phyloP scores from a whole-genome alignment of 352 stramenopile genomes.

The Phytopythium vexans region DNA sequence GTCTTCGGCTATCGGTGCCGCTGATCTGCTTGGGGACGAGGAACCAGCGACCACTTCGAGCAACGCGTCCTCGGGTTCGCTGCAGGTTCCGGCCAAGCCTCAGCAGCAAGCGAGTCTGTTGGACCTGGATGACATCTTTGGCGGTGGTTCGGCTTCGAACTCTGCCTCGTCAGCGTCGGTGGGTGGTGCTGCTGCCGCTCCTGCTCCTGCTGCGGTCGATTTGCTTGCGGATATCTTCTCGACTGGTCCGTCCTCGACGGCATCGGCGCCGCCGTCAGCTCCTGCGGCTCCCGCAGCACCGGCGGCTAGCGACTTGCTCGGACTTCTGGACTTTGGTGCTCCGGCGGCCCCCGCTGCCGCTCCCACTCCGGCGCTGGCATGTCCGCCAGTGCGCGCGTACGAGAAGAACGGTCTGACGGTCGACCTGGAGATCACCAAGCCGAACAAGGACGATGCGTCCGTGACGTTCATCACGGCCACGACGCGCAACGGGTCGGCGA shows the following conservation, averaged over 20 bases:
- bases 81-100: slow-evolving; percentile 10
- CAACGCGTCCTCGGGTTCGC: slow-evolving; percentile 5
- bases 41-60: slow-evolving; percentile 8
- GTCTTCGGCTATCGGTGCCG: slow-evolving; percentile 24
- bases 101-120: slow-evolving; percentile 74
- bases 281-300: slow-evolving; percentile 17
- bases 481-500: slow-evolving; percentile 89
- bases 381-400: slow-evolving; percentile 88
- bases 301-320: slow-evolving; percentile 46
- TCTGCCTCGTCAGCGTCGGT: slow-evolving; percentile 16
- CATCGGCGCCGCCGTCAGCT: slow-evolving; percentile 13
- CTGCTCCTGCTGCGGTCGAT: slow-evolving; percentile 62
- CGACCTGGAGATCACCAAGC: slow-evolving; percentile 90
- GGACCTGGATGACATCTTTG: slow-evolving; percentile 96
- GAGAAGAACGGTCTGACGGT: slow-evolving; percentile 95
- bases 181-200: slow-evolving; percentile 8
- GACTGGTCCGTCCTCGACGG: slow-evolving; percentile 23
- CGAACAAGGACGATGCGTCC: slow-evolving; percentile 90
- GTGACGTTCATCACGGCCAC: slow-evolving; percentile 91
- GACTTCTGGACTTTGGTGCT: slow-evolving; percentile 75
- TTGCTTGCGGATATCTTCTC: slow-evolving; percentile 96
- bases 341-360: slow-evolving; percentile 12
- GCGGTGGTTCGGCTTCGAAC: slow-evolving; percentile 38
- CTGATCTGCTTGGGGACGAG: slow-evolving; percentile 86
- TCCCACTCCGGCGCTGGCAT: slow-evolving; percentile 26